Evolutionary conservation across 257 asterid species (phyloP).

Genomic region (Solanum microdontum): DNA sequence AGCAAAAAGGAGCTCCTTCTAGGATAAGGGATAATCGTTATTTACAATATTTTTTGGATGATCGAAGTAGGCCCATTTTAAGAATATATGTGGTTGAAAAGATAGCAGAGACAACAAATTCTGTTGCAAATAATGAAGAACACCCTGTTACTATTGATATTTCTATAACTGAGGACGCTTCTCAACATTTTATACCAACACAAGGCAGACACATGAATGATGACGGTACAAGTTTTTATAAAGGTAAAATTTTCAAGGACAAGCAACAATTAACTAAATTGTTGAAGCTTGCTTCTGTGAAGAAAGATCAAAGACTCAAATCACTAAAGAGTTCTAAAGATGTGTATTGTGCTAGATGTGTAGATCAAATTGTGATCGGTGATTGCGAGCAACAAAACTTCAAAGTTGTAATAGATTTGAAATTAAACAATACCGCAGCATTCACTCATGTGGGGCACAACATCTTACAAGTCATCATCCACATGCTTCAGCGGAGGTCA

Average conservation of each 20-base stretch:
- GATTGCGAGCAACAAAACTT: no score
- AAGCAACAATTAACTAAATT: neutral
- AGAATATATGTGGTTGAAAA: no score
- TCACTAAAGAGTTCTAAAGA: neutral
- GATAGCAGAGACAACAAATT: neutral
- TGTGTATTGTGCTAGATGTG: neutral
- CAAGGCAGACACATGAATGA: neutral
- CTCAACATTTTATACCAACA: neutral
- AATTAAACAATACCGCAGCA: no score
- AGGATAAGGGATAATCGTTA: no score
- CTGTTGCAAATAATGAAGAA: neutral
- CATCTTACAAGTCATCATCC: no score
- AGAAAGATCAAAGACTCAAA: neutral
- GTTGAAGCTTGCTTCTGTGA: neutral
- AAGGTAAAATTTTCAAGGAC: neutral
- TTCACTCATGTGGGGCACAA: no score
- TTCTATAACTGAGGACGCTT: no score
- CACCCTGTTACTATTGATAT: neutral
- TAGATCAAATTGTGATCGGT: neutral
- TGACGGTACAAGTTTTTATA: neutral
- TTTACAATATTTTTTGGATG: no score
- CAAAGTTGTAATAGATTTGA: no score
- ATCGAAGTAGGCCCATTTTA: no score
- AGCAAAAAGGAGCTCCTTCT: no score
- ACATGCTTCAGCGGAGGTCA: no score